A percentile compares a stretch with the other conserved stretches of the same genome.
phyloP scores from a whole-genome alignment of 225 moss, liverwort and hornwort genomes.

The Lunularia cruciata region DNA sequence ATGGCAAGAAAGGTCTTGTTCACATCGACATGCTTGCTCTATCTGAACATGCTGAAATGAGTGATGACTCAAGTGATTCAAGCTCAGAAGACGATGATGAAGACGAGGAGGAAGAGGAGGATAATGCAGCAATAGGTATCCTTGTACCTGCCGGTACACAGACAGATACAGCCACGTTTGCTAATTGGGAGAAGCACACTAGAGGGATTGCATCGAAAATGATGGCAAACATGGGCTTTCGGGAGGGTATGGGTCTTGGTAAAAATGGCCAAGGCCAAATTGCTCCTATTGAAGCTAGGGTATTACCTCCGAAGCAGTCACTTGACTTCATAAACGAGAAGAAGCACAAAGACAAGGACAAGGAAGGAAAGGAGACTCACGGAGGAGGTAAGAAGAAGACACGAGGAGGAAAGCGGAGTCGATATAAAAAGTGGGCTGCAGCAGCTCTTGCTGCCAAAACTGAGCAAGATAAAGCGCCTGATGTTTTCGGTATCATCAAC shows the following conservation, averaged over 20 bases:
- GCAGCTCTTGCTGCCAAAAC: constrained; percentile 78
- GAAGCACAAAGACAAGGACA: constrained; percentile 15
- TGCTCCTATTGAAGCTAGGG: constrained; percentile 74
- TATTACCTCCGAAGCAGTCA: constrained; percentile 74
- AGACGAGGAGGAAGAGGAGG: constrained; percentile 27
- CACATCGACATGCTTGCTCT: constrained; percentile 53
- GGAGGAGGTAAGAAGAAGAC: constrained; percentile 56
- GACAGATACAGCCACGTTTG: constrained; percentile 74
- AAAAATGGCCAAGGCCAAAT: constrained; percentile 84
- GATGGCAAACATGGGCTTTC: constrained; percentile 98
- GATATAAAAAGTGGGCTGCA: constrained; percentile 89
- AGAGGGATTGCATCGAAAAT: constrained; percentile 94
- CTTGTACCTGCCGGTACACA: constrained; percentile 54
- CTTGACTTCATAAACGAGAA: constrained; percentile 64
- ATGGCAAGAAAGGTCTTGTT: constrained; percentile 61
- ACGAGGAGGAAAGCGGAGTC: constrained; percentile 88
- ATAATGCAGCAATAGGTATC: constrained; percentile 35
- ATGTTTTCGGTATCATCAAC: constrained; percentile 93
- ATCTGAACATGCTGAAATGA: constrained; percentile 63
- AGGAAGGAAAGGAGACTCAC: constrained; percentile 22
- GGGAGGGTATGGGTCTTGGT: constrained; percentile 92
- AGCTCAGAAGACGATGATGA: constrained; percentile 56
- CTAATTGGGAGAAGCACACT: constrained; percentile 90
- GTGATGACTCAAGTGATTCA: constrained; percentile 45
- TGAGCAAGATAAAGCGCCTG: constrained; percentile 62